Conservation (phyloP, 2,329 filamentous ascomycete species). For the Pseudogymnoascus sp. region DNA sequence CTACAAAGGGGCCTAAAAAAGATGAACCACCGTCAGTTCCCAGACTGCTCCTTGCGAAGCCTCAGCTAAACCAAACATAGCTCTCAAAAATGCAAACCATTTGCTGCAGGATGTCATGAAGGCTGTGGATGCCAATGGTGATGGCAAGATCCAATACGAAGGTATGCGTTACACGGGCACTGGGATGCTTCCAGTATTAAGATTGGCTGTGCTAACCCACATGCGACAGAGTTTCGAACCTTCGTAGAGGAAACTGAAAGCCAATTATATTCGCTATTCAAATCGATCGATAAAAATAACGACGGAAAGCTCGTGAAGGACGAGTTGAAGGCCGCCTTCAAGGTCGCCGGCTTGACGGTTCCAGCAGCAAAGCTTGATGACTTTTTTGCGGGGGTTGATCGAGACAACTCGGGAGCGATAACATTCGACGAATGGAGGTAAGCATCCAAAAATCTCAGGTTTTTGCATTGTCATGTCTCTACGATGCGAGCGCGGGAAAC, state of each 20-base stretch:
- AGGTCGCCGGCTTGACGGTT: constrained; percentile 69
- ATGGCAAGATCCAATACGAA: constrained; percentile 86
- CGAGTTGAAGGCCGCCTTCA: constrained; percentile 76
- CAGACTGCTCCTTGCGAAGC: constrained; percentile 11
- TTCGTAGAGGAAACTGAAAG: constrained; percentile 86
- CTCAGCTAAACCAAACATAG: constrained; percentile 33
- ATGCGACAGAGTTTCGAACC: constrained; percentile 66
- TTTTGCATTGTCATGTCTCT: not conserved
- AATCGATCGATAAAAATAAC: constrained; percentile 75
- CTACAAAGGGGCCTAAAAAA: constrained; percentile 77
- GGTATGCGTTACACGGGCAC: constrained; percentile 46
- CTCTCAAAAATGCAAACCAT: constrained; percentile 83
- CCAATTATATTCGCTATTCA: constrained; percentile 75
- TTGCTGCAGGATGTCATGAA: constrained; percentile 75
- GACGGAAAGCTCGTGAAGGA: constrained; percentile 80
- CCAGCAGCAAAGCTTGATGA: constrained; percentile 68
- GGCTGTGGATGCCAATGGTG: constrained; percentile 76
- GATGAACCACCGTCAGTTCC: constrained; percentile 79
- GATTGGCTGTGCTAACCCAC: not conserved
- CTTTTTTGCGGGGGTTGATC: constrained; percentile 87
- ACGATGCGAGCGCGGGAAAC: not conserved
- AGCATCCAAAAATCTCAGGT: constrained; percentile 30
- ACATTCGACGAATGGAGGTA: constrained; percentile 97
- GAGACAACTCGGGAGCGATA: constrained; percentile 65
- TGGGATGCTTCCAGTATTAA: not conserved